Conservation (phyloP, 306 rosid species). For the Acacia melanoxylon region DNA sequence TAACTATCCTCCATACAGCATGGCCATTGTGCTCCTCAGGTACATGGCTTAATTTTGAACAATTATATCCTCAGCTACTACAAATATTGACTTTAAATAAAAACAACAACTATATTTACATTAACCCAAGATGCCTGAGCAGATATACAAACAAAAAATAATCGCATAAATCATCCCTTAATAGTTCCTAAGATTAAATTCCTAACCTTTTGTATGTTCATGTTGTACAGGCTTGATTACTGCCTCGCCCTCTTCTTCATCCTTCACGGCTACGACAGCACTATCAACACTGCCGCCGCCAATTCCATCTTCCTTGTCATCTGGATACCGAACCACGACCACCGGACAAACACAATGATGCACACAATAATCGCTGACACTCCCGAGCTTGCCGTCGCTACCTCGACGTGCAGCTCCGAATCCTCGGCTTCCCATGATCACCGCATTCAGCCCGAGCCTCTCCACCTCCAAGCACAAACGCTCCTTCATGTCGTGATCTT, state of each 20-base stretch:
- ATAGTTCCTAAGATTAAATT: neutral
- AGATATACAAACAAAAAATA: slow-evolving; percentile 1
- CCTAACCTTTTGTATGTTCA: slow-evolving; percentile 52
- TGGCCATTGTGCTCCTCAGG: neutral
- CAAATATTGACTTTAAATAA: neutral
- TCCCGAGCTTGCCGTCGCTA: slow-evolving; percentile 71
- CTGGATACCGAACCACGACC: slow-evolving; percentile 74
- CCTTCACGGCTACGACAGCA: slow-evolving; percentile 37
- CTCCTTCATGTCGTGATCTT: slow-evolving; percentile 85
- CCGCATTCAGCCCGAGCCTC: slow-evolving; percentile 74
- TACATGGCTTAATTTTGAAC: neutral
- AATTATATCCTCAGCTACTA: neutral
- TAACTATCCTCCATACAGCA: neutral
- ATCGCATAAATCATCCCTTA: neutral
- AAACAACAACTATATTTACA: neutral
- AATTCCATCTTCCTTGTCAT: slow-evolving; percentile 52
- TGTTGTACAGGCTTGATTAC: slow-evolving; percentile 35
- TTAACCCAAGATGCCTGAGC: neutral
- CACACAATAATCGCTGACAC: slow-evolving; percentile 81
- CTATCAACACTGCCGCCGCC: slow-evolving; percentile 6
- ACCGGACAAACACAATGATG: slow-evolving; percentile 84
- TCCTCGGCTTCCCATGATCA: slow-evolving; percentile 85
- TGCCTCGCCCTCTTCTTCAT: slow-evolving; percentile 37
- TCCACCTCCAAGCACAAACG: slow-evolving; percentile 76
- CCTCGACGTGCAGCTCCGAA: slow-evolving; percentile 71